Conservation (phyloP, 2,329 filamentous ascomycete species). For the Madurella mycetomatis region DNA sequence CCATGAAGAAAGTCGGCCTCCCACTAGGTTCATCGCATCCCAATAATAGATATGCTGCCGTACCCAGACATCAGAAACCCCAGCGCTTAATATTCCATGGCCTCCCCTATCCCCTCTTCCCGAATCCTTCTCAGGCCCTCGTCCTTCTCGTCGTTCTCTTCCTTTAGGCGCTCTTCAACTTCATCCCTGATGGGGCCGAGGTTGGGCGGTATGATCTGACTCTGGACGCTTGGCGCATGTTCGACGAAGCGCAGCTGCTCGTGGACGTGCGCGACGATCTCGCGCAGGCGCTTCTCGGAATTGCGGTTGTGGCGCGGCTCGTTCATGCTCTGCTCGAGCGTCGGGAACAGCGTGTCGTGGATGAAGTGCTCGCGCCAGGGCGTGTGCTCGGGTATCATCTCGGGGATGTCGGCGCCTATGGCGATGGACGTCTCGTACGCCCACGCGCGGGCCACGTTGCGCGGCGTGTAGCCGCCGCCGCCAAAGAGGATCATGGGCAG, state of each 20-base stretch:
- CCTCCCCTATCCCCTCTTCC: slow-evolving; percentile 54
- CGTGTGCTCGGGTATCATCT: slow-evolving; percentile 71
- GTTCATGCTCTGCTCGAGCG: slow-evolving; percentile 65
- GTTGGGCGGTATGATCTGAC: slow-evolving; percentile 74
- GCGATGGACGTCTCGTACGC: slow-evolving; percentile 93
- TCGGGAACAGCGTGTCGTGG: slow-evolving; percentile 81
- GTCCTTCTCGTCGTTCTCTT: slow-evolving; percentile 58
- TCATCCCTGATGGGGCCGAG: slow-evolving; percentile 63
- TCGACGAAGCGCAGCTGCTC: slow-evolving; percentile 85
- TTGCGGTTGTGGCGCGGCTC: slow-evolving; percentile 76
- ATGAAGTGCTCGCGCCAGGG: slow-evolving; percentile 87
- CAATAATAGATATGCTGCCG: no score
- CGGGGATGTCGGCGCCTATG: slow-evolving; percentile 67
- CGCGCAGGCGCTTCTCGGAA: slow-evolving; percentile 66
- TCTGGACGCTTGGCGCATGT: slow-evolving; percentile 81
- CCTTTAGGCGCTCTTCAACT: slow-evolving; percentile 62
- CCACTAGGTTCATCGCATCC: neutral
- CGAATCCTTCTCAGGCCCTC: slow-evolving; percentile 48
- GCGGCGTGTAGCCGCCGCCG: slow-evolving; percentile 91
- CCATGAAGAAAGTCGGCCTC: no score
- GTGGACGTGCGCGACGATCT: slow-evolving; percentile 71
- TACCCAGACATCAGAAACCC: neutral
- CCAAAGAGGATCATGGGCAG: slow-evolving; percentile 87
- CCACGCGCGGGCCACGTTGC: slow-evolving; percentile 95
- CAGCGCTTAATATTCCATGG: slow-evolving; percentile 47